Evolutionary conservation across 768 basidiomycete species (phyloP).

Genomic region (Zangia roseola): DNA sequence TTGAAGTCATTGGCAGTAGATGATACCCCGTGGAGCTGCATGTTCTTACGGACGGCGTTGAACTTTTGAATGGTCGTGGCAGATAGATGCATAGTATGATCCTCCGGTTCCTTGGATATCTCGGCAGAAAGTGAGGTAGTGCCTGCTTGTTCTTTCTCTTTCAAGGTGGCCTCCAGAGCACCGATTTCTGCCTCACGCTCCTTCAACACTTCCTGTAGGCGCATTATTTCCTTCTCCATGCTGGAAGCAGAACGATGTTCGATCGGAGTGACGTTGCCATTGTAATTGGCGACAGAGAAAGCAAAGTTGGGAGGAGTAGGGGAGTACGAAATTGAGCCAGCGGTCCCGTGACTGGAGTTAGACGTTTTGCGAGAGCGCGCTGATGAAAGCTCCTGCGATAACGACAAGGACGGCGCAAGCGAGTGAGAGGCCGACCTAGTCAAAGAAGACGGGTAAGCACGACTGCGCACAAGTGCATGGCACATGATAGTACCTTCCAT

Average conservation of each 20-base stretch:
- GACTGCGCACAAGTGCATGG: neutral
- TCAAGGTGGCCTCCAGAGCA: constrained; percentile 58
- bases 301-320: constrained; percentile 58
- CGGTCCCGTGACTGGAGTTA: constrained; percentile 71
- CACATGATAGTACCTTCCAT: constrained; percentile 61
- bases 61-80: constrained; percentile 74
- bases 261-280: constrained; percentile 23
- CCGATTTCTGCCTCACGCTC: constrained; percentile 91
- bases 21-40: constrained; percentile 49
- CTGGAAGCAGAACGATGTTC: constrained; percentile 79
- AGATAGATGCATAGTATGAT: constrained; percentile 47
- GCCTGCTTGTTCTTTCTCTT: constrained; percentile 34
- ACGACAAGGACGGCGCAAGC: constrained; percentile 91
- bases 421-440: constrained; percentile 88
- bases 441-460: constrained; percentile 14
- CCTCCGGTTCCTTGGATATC: constrained; percentile 14
- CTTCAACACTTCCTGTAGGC: constrained; percentile 87
- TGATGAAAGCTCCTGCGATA: constrained; percentile 95
- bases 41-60: constrained; percentile 65
- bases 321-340: constrained; percentile 64
- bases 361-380: constrained; percentile 83
- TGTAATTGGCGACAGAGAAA: constrained; percentile 49
- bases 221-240: constrained; percentile 93
- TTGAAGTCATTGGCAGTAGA: constrained; percentile 25
- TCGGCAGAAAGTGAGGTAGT: neutral